Conservation (phyloP, 2,329 filamentous ascomycete genomes). For the Aureobasidium sp. region DNA sequence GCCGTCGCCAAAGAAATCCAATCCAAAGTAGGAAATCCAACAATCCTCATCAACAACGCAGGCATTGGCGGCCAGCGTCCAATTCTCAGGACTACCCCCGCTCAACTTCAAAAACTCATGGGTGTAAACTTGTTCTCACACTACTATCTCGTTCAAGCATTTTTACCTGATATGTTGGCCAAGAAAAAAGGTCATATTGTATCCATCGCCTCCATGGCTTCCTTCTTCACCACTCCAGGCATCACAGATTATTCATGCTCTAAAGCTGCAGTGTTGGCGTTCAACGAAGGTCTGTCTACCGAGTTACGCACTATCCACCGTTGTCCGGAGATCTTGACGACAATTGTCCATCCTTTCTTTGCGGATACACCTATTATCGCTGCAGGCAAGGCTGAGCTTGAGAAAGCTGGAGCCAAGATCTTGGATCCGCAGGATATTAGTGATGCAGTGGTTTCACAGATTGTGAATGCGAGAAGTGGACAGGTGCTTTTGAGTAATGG, state of each 20-base stretch:
- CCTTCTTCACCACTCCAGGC: constrained; percentile 51
- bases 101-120: constrained; percentile 53
- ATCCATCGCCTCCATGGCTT: constrained; percentile 60
- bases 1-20: constrained; percentile 45
- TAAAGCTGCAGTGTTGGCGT: constrained; percentile 58
- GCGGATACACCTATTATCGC: constrained; percentile 45
- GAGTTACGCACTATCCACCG: constrained; percentile 48
- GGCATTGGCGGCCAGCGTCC: constrained; percentile 53
- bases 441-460: constrained; percentile 49
- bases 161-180: constrained; percentile 57
- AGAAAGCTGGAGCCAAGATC: constrained; percentile 34
- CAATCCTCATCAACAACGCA: constrained; percentile 57
- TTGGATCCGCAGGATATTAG: constrained; percentile 45
- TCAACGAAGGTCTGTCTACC: constrained; percentile 55
- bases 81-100: constrained; percentile 52
- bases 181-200: constrained; percentile 61
- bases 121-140: constrained; percentile 60
- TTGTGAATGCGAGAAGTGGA: constrained; percentile 44
- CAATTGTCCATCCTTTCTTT: constrained; percentile 48
- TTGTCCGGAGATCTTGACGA: constrained; percentile 48
- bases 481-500: constrained; percentile 43
- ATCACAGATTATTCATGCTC: constrained; percentile 60
- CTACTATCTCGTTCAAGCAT: constrained; percentile 57
- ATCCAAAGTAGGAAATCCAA: constrained; percentile 45
- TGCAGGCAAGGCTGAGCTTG: constrained; percentile 36